Evolutionary conservation across 192 early-diverging fungal genomes (phyloP), one percentile per base, ranked within the genome.

Genomic region (Entomortierella parvispora): DNA sequence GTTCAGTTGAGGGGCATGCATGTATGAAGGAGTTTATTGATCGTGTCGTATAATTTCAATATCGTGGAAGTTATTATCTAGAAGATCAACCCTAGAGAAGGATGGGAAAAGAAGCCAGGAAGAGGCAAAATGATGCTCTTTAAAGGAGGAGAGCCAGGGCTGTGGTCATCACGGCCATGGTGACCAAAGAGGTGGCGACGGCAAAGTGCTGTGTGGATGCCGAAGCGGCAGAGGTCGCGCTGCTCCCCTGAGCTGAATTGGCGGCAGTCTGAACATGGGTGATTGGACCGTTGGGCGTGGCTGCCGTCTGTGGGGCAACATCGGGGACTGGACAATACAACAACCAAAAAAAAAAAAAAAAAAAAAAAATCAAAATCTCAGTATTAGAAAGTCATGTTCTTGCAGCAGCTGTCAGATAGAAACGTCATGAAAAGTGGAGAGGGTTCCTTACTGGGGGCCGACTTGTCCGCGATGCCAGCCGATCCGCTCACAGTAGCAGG

Each of bases 231-330:
- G 20, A 42, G 51, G 55, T 20, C 14, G 46, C 12, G 0, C n/a
- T n/a, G n/a, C 57, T 46, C 2, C 45, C 11, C 46, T 62, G 69
- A 14, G 69, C 60, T 18, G 53, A 59, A 14, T 71, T 71, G 9
- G 60, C 69, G 22, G 69, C 20, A 48, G 29, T 58, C 34, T 71
- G 59, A 23, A 62, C 53, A 52, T 55, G n/a, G 5, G 69, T 58
- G 31, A 60, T 44, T 12, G 69, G 69, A 10, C 69, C 60, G 51
- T 54, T 55, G 18, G 68, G 58, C 25, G 61, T 52, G 11, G 48
- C 47, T 15, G 45, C 61, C 29, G n/a, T 63, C 14, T 47, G 48
- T 32, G 37, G 46, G 12, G 54, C 28, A 5, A 28, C 61, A n/a
- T n/a, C n/a, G n/a, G n/a, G n/a, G 22, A 8, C 23, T 9, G 47